Evolutionary conservation across 2,329 filamentous ascomycete genomes (phyloP).

Genomic region (Helotiales sp.): DNA sequence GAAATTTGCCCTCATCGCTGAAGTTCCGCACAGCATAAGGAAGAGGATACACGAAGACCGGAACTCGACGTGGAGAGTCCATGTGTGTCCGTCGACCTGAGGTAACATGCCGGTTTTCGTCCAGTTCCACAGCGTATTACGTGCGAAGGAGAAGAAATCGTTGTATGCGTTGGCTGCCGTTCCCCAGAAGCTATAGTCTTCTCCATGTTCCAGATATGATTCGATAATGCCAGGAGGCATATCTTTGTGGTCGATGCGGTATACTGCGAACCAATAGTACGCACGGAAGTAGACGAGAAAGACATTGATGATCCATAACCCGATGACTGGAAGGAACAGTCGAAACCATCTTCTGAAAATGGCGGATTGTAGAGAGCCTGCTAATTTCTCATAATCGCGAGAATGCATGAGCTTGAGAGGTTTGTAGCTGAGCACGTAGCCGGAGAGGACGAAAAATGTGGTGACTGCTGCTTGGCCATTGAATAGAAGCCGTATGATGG

Average conservation of each 20-base stretch:
- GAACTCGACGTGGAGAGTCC: constrained; percentile 59
- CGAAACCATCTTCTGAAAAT: constrained; percentile 48
- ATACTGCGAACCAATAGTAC: constrained; percentile 30
- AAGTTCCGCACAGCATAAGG: constrained; percentile 56
- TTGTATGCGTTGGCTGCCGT: constrained; percentile 52
- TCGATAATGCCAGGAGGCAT: constrained; percentile 31
- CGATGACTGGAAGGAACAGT: constrained; percentile 45
- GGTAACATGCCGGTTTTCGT: constrained; percentile 46
- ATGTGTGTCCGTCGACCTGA: constrained; percentile 55
- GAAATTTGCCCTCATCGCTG: constrained; percentile 50
- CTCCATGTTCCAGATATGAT: constrained; percentile 16
- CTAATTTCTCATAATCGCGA: constrained; percentile 38
- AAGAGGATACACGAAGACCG: constrained; percentile 57
- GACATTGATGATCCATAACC: constrained; percentile 27
- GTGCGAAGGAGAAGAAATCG: constrained; percentile 68
- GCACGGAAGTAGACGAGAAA: constrained; percentile 36
- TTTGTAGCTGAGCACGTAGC: constrained; percentile 47
- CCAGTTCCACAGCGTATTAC: constrained; percentile 56
- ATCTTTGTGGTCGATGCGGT: constrained; percentile 36
- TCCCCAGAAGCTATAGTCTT: constrained; percentile 20
- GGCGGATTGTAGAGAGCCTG: constrained; percentile 44
- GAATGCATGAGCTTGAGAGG: constrained; percentile 42
- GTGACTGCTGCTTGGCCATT: constrained; percentile 60
- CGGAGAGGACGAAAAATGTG: constrained; percentile 52
- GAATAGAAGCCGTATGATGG: constrained; percentile 59